A percentile compares a stretch with the other conserved stretches of the same genome.
phyloP scores from a whole-genome alignment of 768 basidiomycete species.

The Agaricus subrufescens region DNA sequence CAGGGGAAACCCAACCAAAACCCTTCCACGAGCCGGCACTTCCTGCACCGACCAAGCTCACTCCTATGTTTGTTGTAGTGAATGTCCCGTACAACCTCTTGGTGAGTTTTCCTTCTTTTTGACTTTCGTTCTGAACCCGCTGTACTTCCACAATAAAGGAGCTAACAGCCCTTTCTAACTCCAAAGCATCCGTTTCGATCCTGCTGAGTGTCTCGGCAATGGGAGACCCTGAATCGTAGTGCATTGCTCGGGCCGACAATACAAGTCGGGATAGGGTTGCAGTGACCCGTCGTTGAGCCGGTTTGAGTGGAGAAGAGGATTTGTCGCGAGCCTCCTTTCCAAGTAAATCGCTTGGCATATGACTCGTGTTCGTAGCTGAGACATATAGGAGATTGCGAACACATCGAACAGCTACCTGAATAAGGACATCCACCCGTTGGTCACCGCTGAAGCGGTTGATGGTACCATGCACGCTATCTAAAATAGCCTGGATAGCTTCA shows the following conservation, averaged over 20 bases:
- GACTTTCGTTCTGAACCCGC: conserved; percentile 37
- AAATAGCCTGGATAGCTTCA: conserved; percentile 56
- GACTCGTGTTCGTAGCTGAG: conserved; percentile 52
- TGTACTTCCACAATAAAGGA: conserved; percentile 72
- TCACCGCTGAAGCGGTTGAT: conserved; percentile 47
- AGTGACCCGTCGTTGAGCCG: conserved; percentile 80
- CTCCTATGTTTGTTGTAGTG: conserved; percentile 57
- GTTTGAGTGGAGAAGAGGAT: conserved; percentile 61
- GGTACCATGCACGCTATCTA: conserved; percentile 52
- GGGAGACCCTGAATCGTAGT: conserved; percentile 68
- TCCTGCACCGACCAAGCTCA: conserved; percentile 79
- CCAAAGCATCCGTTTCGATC: conserved; percentile 72
- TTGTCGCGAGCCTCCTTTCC: conserved; percentile 46
- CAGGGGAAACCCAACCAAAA: conserved; percentile 71
- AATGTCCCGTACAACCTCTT: conserved; percentile 64
- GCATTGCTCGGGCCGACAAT: conserved; percentile 85
- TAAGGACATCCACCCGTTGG: conserved; percentile 55
- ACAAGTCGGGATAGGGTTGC: conserved; percentile 88
- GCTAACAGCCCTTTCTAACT: conserved; percentile 66
- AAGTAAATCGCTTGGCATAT: conserved; percentile 53
- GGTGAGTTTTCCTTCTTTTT: conserved; percentile 24
- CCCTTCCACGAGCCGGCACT: conserved; percentile 77
- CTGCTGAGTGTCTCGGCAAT: conserved; percentile 60
- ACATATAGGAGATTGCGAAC: conserved; percentile 76
- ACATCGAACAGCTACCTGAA: conserved; percentile 59